Conservation (phyloP, 2,329 filamentous ascomycete species). For the Trichoderma arundinaceum region DNA sequence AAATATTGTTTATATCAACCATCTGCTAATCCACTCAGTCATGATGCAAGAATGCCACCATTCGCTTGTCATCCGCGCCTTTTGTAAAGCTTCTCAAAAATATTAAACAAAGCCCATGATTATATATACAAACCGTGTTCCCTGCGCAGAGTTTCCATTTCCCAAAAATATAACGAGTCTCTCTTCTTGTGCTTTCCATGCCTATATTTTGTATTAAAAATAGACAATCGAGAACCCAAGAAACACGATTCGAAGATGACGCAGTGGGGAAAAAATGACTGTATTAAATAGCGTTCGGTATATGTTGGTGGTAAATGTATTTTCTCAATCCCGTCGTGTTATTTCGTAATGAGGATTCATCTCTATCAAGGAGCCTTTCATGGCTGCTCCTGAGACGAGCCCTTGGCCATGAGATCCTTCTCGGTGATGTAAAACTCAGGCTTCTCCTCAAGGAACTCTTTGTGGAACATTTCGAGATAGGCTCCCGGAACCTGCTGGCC, state of each 20-base stretch:
- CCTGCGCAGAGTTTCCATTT: conserved; percentile 5
- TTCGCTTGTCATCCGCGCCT: conserved; percentile 2
- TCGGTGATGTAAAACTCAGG: conserved; percentile 46
- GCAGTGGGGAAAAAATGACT: conserved; percentile 8
- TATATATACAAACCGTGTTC: conserved; percentile 29
- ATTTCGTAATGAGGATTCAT: conserved; percentile 10
- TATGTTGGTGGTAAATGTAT: conserved; percentile 19
- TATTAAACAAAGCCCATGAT: conserved; percentile 14
- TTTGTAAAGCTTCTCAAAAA: conserved; percentile 11
- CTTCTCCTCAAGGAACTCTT: conserved; percentile 45
- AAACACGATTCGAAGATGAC: conserved; percentile 16
- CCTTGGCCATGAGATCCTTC: conserved; percentile 42
- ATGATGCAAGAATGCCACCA: conserved; percentile 10
- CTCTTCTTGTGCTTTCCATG: conserved; percentile 6
- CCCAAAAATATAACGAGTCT: conserved; percentile 2
- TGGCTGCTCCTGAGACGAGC: neutral
- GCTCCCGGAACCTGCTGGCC: conserved; percentile 47
- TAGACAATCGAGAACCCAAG: conserved; percentile 11
- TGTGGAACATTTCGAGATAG: conserved; percentile 46
- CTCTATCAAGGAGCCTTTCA: neutral
- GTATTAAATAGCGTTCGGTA: conserved; percentile 20
- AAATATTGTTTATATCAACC: conserved; percentile 13
- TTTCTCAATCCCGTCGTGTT: conserved; percentile 9
- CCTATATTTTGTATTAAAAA: conserved; percentile 21
- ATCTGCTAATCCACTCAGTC: conserved; percentile 5